These are phyloP conservation scores for Phytopythium delawarense DNA, from an alignment of 352 stramenopile genomes.

Conservation along the genomic window DNA sequence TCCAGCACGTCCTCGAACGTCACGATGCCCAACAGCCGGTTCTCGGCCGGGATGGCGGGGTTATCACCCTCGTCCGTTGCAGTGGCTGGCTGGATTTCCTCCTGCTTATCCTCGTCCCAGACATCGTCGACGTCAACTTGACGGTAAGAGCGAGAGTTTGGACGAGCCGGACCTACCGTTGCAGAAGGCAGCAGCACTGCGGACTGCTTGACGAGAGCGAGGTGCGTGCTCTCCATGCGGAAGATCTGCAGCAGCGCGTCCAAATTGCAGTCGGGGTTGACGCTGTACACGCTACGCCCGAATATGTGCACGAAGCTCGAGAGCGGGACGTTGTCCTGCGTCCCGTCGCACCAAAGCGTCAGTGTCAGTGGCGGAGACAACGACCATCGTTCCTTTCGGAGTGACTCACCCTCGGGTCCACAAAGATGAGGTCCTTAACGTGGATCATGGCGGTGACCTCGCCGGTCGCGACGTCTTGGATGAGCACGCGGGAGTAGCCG, in stretches of 20 bases:
- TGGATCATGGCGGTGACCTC: constrained; percentile 97
- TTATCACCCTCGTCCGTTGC: background rate
- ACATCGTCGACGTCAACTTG: background rate
- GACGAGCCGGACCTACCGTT: background rate
- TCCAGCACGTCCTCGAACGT: constrained; percentile 99
- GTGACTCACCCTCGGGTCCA: constrained; percentile 93
- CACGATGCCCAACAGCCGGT: constrained; percentile 93
- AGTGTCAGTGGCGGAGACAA: constrained; percentile 49
- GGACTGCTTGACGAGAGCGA: constrained; percentile 94
- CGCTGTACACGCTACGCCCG: constrained; percentile 50
- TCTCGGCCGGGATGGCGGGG: background rate
- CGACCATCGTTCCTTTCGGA: no score
- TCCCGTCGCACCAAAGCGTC: background rate
- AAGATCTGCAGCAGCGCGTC: constrained; percentile 93
- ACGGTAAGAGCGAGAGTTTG: background rate
- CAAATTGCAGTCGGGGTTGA: constrained; percentile 91
- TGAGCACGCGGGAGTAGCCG: constrained; percentile 95
- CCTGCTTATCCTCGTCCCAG: background rate
- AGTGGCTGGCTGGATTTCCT: background rate
- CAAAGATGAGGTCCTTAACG: constrained; percentile 98
- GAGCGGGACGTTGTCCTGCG: constrained; percentile 56
- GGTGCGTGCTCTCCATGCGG: constrained; percentile 90
- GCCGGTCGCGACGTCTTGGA: constrained; percentile 74
- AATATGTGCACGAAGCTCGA: constrained; percentile 72
- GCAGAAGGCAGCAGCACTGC: background rate